Evolutionary conservation across 2,329 filamentous ascomycete genomes (phyloP).

Genomic region (Metarhizium album): DNA sequence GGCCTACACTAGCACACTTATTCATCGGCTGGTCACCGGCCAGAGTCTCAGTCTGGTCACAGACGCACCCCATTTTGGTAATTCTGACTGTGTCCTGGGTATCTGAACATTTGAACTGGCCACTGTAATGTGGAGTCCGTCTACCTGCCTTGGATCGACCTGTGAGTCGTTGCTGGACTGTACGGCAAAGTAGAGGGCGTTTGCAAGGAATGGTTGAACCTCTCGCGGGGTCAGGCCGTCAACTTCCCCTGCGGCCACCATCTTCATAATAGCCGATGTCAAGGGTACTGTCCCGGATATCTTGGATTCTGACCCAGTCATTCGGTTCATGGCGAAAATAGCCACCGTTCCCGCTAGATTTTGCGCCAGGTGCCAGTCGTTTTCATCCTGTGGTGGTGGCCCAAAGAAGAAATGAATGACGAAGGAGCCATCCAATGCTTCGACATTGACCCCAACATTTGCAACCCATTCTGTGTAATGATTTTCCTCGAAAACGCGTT

Average conservation of each 20-base stretch:
- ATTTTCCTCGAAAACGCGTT: constrained; percentile 25
- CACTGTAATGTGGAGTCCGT: constrained; percentile 20
- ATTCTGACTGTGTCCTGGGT: constrained; percentile 14
- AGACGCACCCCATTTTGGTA: constrained; percentile 18
- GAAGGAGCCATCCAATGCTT: constrained; percentile 50
- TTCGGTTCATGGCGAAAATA: constrained; percentile 36
- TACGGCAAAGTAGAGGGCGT: constrained; percentile 25
- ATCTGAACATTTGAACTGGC: constrained; percentile 19
- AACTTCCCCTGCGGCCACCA: constrained; percentile 27
- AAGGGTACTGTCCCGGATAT: constrained; percentile 41
- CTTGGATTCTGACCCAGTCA: constrained; percentile 20
- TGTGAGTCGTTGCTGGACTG: constrained; percentile 15
- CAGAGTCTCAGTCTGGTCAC: constrained; percentile 16
- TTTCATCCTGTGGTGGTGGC: constrained; percentile 30
- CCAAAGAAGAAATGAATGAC: constrained; percentile 59
- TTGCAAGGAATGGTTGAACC: constrained; percentile 31
- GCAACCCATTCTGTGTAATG: constrained; percentile 55
- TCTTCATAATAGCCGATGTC: constrained; percentile 35
- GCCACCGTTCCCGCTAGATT: constrained; percentile 53
- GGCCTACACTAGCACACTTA: not conserved
- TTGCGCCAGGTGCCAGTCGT: constrained; percentile 38
- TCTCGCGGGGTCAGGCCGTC: constrained; percentile 23
- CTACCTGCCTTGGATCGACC: constrained; percentile 15
- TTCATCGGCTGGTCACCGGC: constrained; percentile 2
- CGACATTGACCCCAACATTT: constrained; percentile 52